Evolutionary conservation across 129 eudicot genomes (phyloP).

Genomic region (Apium graveolens): DNA sequence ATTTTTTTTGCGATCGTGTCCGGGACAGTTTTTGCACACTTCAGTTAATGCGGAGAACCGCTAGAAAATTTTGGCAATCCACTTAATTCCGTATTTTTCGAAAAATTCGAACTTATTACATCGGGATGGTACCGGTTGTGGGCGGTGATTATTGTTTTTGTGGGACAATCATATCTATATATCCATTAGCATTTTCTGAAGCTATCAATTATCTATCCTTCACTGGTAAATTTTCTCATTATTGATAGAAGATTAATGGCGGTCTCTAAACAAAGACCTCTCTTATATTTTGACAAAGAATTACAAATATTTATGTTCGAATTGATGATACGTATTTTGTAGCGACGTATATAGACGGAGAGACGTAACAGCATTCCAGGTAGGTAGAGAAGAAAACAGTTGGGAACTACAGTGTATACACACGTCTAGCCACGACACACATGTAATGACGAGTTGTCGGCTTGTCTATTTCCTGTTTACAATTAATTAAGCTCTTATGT

Average conservation of each 20-base stretch:
- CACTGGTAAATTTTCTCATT: background rate
- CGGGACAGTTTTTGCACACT: no score
- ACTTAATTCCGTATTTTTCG: no score
- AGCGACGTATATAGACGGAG: no score
- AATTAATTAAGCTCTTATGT: background rate
- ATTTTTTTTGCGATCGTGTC: no score
- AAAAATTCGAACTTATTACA: no score
- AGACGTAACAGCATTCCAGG: background rate
- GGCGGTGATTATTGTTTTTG: background rate
- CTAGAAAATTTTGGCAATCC: no score
- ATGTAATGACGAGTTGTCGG: constrained; percentile 15
- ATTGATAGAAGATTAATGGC: background rate
- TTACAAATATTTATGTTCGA: no score
- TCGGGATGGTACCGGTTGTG: no score
- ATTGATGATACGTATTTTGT: no score
- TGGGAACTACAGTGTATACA: constrained; percentile 10
- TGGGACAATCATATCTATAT: background rate
- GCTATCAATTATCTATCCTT: background rate
- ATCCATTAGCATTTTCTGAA: background rate
- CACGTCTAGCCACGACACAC: constrained; percentile 1
- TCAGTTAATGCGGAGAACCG: no score
- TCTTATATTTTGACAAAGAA: background rate
- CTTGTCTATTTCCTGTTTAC: background rate
- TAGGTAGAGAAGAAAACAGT: background rate
- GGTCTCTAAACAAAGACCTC: background rate